These are phyloP conservation scores for Leccinum laetum DNA, from an alignment of 1,284 basidiomycete genomes.

Conservation along the genomic window DNA sequence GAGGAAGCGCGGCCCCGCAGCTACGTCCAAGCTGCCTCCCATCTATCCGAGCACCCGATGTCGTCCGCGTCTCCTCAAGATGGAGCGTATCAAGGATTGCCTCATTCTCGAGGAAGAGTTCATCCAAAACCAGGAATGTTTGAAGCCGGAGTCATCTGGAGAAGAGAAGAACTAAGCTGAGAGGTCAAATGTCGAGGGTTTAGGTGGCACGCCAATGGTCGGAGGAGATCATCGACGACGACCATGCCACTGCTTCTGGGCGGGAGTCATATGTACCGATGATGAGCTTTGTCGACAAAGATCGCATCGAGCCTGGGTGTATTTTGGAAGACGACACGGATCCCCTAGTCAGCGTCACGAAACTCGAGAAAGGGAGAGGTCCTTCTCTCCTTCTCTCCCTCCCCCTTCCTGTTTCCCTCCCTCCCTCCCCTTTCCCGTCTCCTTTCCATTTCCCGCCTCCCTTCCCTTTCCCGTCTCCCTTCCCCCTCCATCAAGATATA, in stretches of 20 bases:
- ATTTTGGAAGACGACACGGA: no score
- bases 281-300: no score
- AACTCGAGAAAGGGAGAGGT: no score
- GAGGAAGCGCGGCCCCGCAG: slow-evolving; percentile 87
- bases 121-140: slow-evolving; percentile 91
- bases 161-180: slow-evolving; percentile 98
- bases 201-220: slow-evolving; percentile 83
- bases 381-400: no score
- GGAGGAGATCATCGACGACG: slow-evolving; percentile 99
- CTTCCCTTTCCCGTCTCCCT: no score
- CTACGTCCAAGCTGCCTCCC: slow-evolving; percentile 90
- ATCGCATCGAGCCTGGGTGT: no score
- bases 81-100: slow-evolving; percentile 99
- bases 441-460: no score
- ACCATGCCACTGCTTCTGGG: slow-evolving; percentile 68
- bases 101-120: slow-evolving; percentile 98
- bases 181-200: slow-evolving; percentile 90
- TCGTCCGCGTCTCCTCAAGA: slow-evolving; percentile 93
- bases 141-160: slow-evolving; percentile 78
- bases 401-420: no score
- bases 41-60: slow-evolving; percentile 94
- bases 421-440: no score
- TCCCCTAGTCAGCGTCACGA: no score
- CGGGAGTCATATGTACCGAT: no score
- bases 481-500: no score